A percentile compares a stretch with the other conserved stretches of the same genome.
Evolutionary conservation across 78 protist species (phyloP).

Genomic region (Paratrimastix pyriformis): DNA sequence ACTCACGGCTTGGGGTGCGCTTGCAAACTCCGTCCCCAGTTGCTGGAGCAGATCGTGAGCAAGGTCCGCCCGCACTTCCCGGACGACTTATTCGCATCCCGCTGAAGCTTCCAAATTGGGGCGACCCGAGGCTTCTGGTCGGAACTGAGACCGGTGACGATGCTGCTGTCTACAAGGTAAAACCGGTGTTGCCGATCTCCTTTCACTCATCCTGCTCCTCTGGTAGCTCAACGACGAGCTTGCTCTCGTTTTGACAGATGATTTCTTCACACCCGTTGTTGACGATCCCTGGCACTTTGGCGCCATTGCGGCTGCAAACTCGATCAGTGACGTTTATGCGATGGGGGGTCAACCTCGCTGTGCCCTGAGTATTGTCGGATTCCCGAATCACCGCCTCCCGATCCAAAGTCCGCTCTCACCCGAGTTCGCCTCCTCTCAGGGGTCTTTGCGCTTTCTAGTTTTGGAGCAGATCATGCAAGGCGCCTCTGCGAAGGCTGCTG

Average conservation of each 20-base stretch:
- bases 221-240: no score
- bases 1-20: conserved; percentile 23
- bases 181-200: no score
- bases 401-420: no score
- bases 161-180: conserved; percentile 1
- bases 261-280: background rate
- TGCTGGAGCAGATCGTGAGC: background rate
- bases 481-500: background rate
- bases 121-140: background rate
- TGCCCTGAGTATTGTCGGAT: background rate
- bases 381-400: background rate
- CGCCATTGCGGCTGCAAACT: conserved; percentile 29
- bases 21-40: conserved; percentile 4
- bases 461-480: conserved; percentile 12
- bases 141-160: conserved; percentile 11
- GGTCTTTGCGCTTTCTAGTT: no score
- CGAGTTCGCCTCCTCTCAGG: no score
- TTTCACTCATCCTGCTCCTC: no score
- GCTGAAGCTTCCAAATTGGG: no score
- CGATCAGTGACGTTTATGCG: conserved; percentile 26
- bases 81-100: background rate
- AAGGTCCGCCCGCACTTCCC: background rate
- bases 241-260: conserved; percentile 1
- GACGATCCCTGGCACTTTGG: conserved; percentile 23
- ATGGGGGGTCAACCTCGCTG: conserved; percentile 6